These are phyloP conservation scores for Pseudogymnoascus verrucosus DNA, from an alignment of 2,329 filamentous ascomycete species.

Conservation along the genomic window DNA sequence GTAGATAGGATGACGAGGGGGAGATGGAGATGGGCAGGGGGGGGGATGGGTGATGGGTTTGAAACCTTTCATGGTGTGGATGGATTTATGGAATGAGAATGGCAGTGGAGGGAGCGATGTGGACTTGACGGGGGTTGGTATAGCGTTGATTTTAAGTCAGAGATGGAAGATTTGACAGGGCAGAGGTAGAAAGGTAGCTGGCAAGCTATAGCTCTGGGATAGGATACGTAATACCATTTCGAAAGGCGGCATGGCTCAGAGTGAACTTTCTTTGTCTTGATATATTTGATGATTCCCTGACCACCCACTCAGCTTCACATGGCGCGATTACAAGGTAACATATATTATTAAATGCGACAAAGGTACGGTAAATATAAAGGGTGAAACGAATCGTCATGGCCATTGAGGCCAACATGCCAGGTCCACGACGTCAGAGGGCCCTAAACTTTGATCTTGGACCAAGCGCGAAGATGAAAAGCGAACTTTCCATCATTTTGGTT, in stretches of 20 bases:
- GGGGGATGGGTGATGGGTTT: neutral
- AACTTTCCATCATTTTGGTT: conserved; percentile 27
- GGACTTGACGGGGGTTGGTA: neutral
- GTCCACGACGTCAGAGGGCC: conserved; percentile 54
- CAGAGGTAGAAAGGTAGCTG: neutral
- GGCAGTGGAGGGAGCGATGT: neutral
- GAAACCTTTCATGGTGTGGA: neutral
- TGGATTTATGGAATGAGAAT: neutral
- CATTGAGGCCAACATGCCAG: conserved; percentile 30
- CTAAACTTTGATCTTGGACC: conserved; percentile 49
- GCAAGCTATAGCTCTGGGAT: neutral
- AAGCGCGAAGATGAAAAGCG: conserved; percentile 38
- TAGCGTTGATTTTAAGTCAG: neutral
- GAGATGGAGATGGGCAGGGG: neutral
- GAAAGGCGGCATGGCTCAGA: neutral
- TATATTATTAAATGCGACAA: neutral
- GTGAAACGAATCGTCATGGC: conserved; percentile 56
- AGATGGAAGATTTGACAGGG: neutral
- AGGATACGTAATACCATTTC: conserved; percentile 8
- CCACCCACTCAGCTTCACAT: neutral
- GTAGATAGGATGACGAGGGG: conserved; percentile 10
- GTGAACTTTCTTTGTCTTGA: neutral
- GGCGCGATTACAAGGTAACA: neutral
- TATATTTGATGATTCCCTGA: neutral
- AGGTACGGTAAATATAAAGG: conserved; percentile 41